Evolutionary conservation across 1,284 basidiomycete species (phyloP).

Genomic region (Meira nashicola): DNA sequence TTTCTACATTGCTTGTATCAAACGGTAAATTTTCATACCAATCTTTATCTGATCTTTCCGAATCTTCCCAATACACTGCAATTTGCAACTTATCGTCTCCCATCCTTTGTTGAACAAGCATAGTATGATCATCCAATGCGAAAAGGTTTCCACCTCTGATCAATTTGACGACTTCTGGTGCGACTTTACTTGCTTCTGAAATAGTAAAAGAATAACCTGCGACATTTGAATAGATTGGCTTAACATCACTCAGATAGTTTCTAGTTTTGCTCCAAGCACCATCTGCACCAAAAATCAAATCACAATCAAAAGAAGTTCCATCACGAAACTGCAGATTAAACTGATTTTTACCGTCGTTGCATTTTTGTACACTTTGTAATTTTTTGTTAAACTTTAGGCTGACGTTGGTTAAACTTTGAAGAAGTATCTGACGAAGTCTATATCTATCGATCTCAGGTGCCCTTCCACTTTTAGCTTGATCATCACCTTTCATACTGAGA

Average conservation of each 20-base stretch:
- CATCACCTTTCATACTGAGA: neutral
- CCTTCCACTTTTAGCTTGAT: neutral
- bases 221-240: conserved; percentile 5
- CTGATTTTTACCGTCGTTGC: neutral
- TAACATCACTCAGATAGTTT: neutral
- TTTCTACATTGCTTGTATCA: no score
- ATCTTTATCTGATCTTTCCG: no score
- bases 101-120: no score
- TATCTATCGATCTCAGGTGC: conserved; percentile 2
- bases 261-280: conserved; percentile 3
- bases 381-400: neutral
- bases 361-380: neutral
- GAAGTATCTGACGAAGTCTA: neutral
- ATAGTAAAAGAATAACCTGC: no score
- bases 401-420: neutral
- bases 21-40: no score
- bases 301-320: no score
- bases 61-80: no score
- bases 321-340: neutral
- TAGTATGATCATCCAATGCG: no score
- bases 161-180: no score
- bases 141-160: no score
- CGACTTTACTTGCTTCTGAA: no score
- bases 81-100: no score
- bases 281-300: conserved; percentile 9